phyloP scores from a whole-genome alignment of 179 eudicot species.

The Silene coronaria region DNA sequence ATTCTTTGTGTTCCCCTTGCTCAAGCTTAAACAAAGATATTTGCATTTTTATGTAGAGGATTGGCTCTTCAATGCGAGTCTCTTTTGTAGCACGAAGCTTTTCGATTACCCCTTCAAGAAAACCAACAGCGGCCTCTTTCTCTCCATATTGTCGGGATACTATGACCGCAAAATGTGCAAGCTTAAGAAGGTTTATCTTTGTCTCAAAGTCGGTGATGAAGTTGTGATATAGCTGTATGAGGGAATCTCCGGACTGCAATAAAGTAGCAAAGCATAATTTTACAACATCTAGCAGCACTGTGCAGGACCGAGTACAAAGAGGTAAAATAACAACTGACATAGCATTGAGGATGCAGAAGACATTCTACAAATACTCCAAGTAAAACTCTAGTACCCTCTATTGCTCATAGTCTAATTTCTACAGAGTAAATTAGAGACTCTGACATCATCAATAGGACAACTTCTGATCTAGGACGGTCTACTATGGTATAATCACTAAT shows the following conservation, averaged over 20 bases:
- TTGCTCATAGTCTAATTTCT: no score
- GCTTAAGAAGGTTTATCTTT: conserved; percentile 96
- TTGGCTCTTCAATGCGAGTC: conserved; percentile 78
- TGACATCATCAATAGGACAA: neutral
- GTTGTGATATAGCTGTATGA: conserved; percentile 86
- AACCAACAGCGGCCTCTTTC: conserved; percentile 79
- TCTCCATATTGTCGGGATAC: conserved; percentile 83
- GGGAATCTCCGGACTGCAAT: conserved; percentile 88
- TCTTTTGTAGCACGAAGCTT: conserved; percentile 75
- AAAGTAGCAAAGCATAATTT: conserved; percentile 1
- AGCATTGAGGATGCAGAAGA: neutral
- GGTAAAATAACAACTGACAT: neutral
- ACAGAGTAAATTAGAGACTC: no score
- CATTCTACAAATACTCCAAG: no score
- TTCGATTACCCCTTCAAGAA: conserved; percentile 83
- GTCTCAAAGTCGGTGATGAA: conserved; percentile 97
- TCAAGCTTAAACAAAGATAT: conserved; percentile 75
- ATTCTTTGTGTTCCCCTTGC: conserved; percentile 76
- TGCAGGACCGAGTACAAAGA: neutral
- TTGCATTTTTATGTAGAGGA: conserved; percentile 84
- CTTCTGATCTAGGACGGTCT: neutral
- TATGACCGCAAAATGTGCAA: conserved; percentile 93
- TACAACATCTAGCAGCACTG: neutral
- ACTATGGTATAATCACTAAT: neutral
- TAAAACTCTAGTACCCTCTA: no score